Evolutionary conservation across 257 asterid species (phyloP), one percentile per base, ranked within the genome.

Genomic region (Nicotiana tomentosiformis): DNA sequence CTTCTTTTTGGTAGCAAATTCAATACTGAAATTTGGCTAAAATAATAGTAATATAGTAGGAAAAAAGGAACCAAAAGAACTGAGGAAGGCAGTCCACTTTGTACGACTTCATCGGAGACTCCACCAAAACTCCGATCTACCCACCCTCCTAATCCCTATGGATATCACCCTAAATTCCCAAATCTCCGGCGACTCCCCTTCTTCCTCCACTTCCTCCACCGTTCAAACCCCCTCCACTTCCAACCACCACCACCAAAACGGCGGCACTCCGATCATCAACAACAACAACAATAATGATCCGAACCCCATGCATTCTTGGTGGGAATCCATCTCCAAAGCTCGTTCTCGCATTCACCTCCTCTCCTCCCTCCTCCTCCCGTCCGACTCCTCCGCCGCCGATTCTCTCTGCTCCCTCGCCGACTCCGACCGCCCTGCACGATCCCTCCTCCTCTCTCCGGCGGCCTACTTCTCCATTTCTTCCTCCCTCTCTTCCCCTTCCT

Each of bases 251-350:
- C 80, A 61, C 80, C 83, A 77, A 61, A 81, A 33, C 33, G 67
- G 84, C 79, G 68, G 66, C 56, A 53, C 87, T 23, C 49, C 76
- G 37, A 82, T 55, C 85, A 87, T 81, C 89, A 77, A 10, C 84
- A 60, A 89, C 77, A 84, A 10, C 85, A 60, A 89, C 77, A 84
- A 81, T 72, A 80, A 60, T 83, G 98, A 96, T 43, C 49, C 49
- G 11, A 43, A 43, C 77, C 96, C 95, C 35, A 90, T 90, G 93
- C 98, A 91, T 82, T 90, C 98, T 2, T 96, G 98, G 99, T 96
- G 98, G 98, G 99, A 96, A 66, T 92, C 98, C 88, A 92, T 96
- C 84, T 93, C 98, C 87, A 92, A 89, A 84, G 99, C 99, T 72
- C 98, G 99, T n/a, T 64, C 98, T 20, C 97, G 95, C 67, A 93